phyloP scores from a whole-genome alignment of 129 eudicot genomes.

The Lactuca saligna region DNA sequence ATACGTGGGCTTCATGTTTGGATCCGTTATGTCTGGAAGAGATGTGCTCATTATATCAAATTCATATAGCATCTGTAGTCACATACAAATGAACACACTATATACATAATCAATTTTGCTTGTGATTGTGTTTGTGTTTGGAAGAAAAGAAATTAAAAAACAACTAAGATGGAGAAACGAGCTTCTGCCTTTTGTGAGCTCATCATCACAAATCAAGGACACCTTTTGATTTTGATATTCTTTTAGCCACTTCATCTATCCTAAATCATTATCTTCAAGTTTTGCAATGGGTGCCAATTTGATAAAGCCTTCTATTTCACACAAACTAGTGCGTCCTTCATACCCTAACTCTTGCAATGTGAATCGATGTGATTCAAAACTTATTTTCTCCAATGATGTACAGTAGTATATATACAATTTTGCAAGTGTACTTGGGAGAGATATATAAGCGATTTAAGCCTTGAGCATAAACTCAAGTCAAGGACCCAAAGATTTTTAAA shows the following conservation, averaged over 20 bases:
- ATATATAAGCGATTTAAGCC: conserved; percentile 1
- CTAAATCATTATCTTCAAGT: conserved; percentile 24
- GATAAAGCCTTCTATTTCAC: conserved; percentile 16
- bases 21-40: too few species aligned
- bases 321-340: background rate
- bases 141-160: background rate
- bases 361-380: conserved; percentile 5
- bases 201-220: conserved; percentile 22
- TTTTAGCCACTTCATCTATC: conserved; percentile 33
- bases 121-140: too few species aligned
- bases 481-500: conserved; percentile 11
- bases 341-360: conserved; percentile 15
- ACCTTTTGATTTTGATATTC: conserved; percentile 22
- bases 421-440: conserved; percentile 15
- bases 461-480: conserved; percentile 11
- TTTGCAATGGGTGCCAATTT: conserved; percentile 19
- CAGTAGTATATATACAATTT: conserved; percentile 12
- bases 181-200: conserved; percentile 23
- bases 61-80: too few species aligned
- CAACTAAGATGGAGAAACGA: conserved; percentile 15
- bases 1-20: too few species aligned
- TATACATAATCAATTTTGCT: too few species aligned
- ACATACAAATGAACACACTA: too few species aligned
- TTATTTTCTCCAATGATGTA: background rate
- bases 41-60: too few species aligned